These are phyloP conservation scores for Hirsutella minnesotensis DNA, from an alignment of 2,329 filamentous ascomycete species.

Conservation along the genomic window DNA sequence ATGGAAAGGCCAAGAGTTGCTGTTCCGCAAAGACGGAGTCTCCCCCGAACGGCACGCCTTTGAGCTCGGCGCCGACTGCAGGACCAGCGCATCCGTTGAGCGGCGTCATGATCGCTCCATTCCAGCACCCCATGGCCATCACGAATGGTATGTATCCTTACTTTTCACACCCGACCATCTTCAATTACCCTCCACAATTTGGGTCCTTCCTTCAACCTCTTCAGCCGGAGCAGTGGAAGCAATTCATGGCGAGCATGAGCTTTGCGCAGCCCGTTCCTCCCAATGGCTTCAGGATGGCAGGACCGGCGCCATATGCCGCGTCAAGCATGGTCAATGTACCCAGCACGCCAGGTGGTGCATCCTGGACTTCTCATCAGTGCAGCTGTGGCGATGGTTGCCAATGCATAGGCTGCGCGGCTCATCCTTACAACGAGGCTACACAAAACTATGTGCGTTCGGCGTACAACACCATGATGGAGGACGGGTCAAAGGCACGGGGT, in stretches of 20 bases:
- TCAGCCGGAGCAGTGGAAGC: slow-evolving; percentile 40
- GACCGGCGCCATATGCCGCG: slow-evolving; percentile 10
- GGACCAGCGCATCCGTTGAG: slow-evolving; percentile 11
- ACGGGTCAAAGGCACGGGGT: slow-evolving; percentile 12
- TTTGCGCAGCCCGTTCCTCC: slow-evolving; percentile 22
- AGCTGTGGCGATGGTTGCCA: slow-evolving; percentile 54
- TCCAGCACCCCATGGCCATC: slow-evolving; percentile 22
- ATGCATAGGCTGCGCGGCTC: slow-evolving; percentile 55
- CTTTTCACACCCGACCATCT: slow-evolving; percentile 32
- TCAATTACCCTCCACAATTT: slow-evolving; percentile 41
- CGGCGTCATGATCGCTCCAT: slow-evolving; percentile 22
- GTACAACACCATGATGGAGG: slow-evolving; percentile 27
- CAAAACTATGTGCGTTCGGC: slow-evolving; percentile 39
- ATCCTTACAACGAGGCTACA: slow-evolving; percentile 56
- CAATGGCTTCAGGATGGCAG: slow-evolving; percentile 13
- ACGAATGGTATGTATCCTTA: slow-evolving; percentile 27
- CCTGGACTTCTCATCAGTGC: slow-evolving; percentile 34
- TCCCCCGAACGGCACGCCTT: slow-evolving; percentile 10
- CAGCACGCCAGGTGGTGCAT: slow-evolving; percentile 2
- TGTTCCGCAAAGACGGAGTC: slow-evolving; percentile 15
- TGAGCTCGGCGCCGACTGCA: slow-evolving; percentile 8
- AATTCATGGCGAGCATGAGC: slow-evolving; percentile 29
- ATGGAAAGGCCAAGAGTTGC: slow-evolving; percentile 14
- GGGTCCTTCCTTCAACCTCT: slow-evolving; percentile 43
- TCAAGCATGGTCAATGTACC: slow-evolving; percentile 6